Evolutionary conservation across 441 rosid species (phyloP).

Genomic region (Hura crepitans): DNA sequence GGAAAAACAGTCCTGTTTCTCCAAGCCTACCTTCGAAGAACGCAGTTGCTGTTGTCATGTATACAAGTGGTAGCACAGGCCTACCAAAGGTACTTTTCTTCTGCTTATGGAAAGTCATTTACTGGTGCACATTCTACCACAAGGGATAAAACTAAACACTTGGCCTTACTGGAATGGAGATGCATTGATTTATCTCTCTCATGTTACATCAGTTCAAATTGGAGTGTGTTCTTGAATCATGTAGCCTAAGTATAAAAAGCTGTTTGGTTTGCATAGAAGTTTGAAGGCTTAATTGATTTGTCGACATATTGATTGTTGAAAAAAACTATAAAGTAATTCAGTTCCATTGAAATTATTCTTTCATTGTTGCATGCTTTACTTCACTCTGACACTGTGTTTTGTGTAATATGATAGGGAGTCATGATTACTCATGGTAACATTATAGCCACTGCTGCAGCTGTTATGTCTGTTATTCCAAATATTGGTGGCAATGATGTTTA

Average conservation of each 20-base stretch:
- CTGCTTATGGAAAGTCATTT: not conserved
- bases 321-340: too few species aligned
- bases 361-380: slow-evolving; percentile 1
- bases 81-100: slow-evolving; percentile 73
- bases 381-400: slow-evolving; percentile 27
- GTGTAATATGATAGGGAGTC: slow-evolving; percentile 59
- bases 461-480: slow-evolving; percentile 64
- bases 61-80: slow-evolving; percentile 96
- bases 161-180: not conserved
- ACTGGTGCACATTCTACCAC: not conserved
- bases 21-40: slow-evolving; percentile 69
- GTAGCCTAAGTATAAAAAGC: not conserved
- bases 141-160: too few species aligned
- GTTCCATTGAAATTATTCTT: not conserved
- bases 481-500: slow-evolving; percentile 50
- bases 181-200: too few species aligned
- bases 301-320: slow-evolving; percentile 5
- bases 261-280: not conserved
- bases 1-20: slow-evolving; percentile 44
- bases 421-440: slow-evolving; percentile 89
- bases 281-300: slow-evolving; percentile 1
- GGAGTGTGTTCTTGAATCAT: not conserved
- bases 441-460: slow-evolving; percentile 81
- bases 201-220: not conserved
- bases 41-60: slow-evolving; percentile 76